Base-by-base conservation (phyloP, 2,329 filamentous ascomycete species). In the Diaporthe sp. region DNA sequence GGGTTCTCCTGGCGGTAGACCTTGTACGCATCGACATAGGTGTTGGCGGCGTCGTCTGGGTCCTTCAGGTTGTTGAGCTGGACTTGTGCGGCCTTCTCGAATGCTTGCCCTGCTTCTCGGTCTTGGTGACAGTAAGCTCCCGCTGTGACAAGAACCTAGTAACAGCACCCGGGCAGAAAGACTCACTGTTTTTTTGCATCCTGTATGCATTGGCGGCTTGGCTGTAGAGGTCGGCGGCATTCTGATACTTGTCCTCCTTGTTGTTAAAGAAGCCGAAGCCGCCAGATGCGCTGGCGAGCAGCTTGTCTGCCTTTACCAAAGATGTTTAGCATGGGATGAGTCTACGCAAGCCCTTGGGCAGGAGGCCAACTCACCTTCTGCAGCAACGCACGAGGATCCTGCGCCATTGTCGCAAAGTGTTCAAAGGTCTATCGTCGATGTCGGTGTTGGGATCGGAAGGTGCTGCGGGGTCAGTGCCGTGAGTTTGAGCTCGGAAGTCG, bases 221-320 rank as follows among this genome's bases (percentile, higher is more conserved):
- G 76, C 91, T 92, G 83, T 95, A 98, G 78, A 97, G 88, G 79
- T 98, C 95, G 78, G 94, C 95, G 19, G 96, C 96, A 86, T 93
- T 92, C 86, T 97, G 94, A 82, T 94, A 96, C 85, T 98, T 98
- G 78, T 98, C 95, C 81, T 94, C 90, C 75, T 92, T 91, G 61
- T 94, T 94, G 58, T 95, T 94, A 80, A 99, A 98, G 85, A 98
- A 92, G 84, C 92, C 94, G 86, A 98, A 98, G 80, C 96, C 96
- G 39, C 94, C 88, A 28, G 91, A 88, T 55, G 96, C 96, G 79
- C 93, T 88, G 80, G 92, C 86, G 37, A 94, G 90, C 71, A 92
- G 90, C 88, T 97, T 98, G 82, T 98, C 95, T 87, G 97, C 97
- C 96, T 98, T 83, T 79, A 74, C 58, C 15, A 25, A 72, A 57